Evolutionary conservation across 1,139 yeast genomes (phyloP).

Genomic region (Saccharomyces hybrid): DNA sequence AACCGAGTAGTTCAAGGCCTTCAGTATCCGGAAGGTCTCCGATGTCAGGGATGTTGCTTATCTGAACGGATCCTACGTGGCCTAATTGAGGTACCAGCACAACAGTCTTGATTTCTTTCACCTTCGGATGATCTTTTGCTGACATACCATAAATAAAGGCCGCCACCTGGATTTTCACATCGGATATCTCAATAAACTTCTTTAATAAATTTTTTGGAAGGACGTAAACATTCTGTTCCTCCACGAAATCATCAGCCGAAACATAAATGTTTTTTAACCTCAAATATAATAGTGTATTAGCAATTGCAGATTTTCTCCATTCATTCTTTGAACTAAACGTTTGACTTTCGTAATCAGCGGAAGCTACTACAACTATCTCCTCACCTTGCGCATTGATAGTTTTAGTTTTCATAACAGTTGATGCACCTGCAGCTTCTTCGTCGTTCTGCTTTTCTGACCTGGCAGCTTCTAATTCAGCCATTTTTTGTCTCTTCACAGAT

Average conservation of each 20-base stretch:
- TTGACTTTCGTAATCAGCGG: constrained; percentile 81
- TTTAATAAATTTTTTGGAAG: constrained; percentile 75
- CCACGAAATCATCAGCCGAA: constrained; percentile 50
- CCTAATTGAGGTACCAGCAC: constrained; percentile 90
- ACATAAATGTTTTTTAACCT: constrained; percentile 74
- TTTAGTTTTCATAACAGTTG: constrained; percentile 75
- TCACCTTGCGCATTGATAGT: constrained; percentile 94
- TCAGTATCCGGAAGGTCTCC: constrained; percentile 32
- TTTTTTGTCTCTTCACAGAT: constrained; percentile 69
- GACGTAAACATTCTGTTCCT: constrained; percentile 55
- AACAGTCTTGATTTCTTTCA: constrained; percentile 70
- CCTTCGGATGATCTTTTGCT: constrained; percentile 57
- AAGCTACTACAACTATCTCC: constrained; percentile 87
- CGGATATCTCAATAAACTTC: constrained; percentile 75
- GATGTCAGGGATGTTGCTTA: constrained; percentile 46
- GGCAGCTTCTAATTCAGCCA: constrained; percentile 67
- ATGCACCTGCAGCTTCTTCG: constrained; percentile 22
- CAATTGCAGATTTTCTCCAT: constrained; percentile 85
- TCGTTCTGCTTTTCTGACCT: constrained; percentile 33
- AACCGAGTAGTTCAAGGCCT: constrained; percentile 59
- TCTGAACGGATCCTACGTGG: constrained; percentile 52
- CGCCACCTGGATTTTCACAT: constrained; percentile 73
- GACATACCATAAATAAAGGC: constrained; percentile 73
- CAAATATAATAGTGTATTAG: constrained; percentile 63
- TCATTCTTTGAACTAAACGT: constrained; percentile 77